Base-by-base conservation (phyloP, 2,329 filamentous ascomycete species). In the Zymoseptoria brevis region DNA sequence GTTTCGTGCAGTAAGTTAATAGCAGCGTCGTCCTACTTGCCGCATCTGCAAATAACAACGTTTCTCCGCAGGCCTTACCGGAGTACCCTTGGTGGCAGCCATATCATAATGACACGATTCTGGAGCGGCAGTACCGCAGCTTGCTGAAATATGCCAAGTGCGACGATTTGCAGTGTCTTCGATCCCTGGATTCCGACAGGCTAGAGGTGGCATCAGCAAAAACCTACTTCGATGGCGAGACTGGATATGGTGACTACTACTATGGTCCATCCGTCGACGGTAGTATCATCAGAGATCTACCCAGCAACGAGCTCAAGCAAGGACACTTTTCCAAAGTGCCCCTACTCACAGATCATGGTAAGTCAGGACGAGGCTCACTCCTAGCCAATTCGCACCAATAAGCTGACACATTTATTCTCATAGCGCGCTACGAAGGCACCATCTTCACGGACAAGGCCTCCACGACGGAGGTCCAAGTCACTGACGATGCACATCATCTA, bases 191-290 rank as follows among this genome's bases (percentile, higher is more conserved):
- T 16, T n/a, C 35, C 13, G 35, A 45, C 16, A n/a, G 6, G 5
- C 35, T 45, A 3, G 35, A 45, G 35, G 35, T 45, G 13, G 35
- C 35, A 16, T 16, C 35, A 45, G 35, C 35, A n/a, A 45, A 45
- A 7, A 45, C 35, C 35, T 45, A 45, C 4, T 45, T 45, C 35
- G 35, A 45, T 16, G 35, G 35, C 35, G 35, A 45, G 35, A 45
- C 57, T 50, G 70, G 67, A 1, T 76, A 74, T 55, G 75, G 75
- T 4, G 72, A 72, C n/a, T 76, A 74, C 58, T 74, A 74, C 52
- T 77, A 73, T 57, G 66, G 74, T 5, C 75, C 76, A 0, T 72
- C 75, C 2, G 74, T 75, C 0, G 75, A 77, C 59, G 74, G 74
- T 11, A 65, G 68, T 1, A 73, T 75, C 57, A 70, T 78, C 24